phyloP scores from a whole-genome alignment of 305 asterid genomes.

The Coffea humblotiana region DNA sequence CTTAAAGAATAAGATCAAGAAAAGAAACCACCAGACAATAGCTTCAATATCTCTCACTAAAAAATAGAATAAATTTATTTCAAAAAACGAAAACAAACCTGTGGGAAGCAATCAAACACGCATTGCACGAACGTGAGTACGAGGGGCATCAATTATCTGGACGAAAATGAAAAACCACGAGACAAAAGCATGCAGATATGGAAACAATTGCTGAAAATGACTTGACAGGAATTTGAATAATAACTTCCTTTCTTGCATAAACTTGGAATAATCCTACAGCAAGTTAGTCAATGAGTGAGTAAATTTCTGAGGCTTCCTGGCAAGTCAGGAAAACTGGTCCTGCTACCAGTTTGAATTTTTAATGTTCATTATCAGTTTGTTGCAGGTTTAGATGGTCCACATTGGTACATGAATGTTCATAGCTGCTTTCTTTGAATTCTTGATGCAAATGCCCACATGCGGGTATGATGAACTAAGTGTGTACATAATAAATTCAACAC shows the following conservation, averaged over 20 bases:
- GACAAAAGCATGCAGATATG: neutral
- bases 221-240: neutral
- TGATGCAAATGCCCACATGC: neutral
- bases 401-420: neutral
- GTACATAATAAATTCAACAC: neutral
- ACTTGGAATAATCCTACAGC: conserved; percentile 9
- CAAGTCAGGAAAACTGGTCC: neutral
- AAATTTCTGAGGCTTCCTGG: neutral
- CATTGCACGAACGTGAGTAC: neutral
- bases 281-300: neutral
- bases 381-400: conserved; percentile 20
- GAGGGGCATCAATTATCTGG: neutral
- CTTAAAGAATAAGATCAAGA: neutral
- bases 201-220: neutral
- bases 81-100: neutral
- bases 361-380: neutral
- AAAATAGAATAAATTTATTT: neutral
- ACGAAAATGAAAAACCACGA: neutral
- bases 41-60: too few species aligned
- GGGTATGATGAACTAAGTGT: neutral
- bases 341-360: neutral
- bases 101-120: neutral
- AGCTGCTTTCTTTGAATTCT: neutral
- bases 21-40: neutral
- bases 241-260: neutral